Base-by-base conservation (phyloP, 164 flowering plant species). In the Paratinospora sagittata region DNA sequence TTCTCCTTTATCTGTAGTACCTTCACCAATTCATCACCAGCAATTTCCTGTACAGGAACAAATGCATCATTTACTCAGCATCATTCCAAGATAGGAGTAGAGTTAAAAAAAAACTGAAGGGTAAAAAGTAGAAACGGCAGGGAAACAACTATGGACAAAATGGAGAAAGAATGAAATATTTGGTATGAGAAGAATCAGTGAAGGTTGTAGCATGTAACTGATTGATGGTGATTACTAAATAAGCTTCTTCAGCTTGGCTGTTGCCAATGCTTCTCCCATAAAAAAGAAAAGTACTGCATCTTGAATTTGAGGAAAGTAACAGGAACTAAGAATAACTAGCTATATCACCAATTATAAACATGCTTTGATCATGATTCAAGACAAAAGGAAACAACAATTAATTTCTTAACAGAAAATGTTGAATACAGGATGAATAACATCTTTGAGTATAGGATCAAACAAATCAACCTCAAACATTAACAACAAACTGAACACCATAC, bases 1-100 rank as follows among this genome's bases (percentile, higher is more conserved):
- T 95, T 95, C 45, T 79, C 84, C 70, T 64, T 84, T 27, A 95
- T 88, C 75, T 92, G 96, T 41, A 95, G 81, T 13, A 68, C 87
- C 64, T 83, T 80, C 67, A 81, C 85, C 78, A 95, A 78, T 74
- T 92, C 94, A 70, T 83, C 83, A 60, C 97, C 97, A 76, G 90
- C 89, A 76, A 95, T 89, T 78, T 92, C 97, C 98, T 94, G 83
- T 49, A 73, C 24, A 23, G 57, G 19, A n/a, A 17, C 23, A 37
- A 19, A 47, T 64, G 19, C 34, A 27, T 43, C 24, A 36, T 19
- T 6, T 8, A 52, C 58, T 16, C n/a, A 52, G 21, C n/a, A 16
- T 52, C 6, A 16, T 17, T 16, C 6, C n/a, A 49, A 49, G n/a
- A 16, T 6, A 52, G 19, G 58, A 52, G 58, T 52, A 52, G n/a